Evolutionary conservation across 495 filamentous ascomycete species (phyloP).

Genomic region (Neurospora sp.): DNA sequence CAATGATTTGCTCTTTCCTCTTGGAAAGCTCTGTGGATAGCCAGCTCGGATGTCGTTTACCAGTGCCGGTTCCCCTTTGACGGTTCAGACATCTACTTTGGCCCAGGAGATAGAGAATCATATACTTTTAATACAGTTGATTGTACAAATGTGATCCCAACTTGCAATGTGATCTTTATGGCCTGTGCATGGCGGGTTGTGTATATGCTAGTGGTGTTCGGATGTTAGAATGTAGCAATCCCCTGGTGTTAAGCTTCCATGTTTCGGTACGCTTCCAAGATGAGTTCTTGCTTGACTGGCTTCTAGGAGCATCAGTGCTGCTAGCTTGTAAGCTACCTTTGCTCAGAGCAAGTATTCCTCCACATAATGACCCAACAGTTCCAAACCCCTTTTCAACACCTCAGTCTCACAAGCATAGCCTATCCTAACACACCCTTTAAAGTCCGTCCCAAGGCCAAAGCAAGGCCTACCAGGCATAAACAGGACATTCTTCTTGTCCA

Average conservation of each 20-base stretch:
- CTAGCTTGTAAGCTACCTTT: not conserved
- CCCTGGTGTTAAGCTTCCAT: not conserved
- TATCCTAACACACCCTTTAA: slow-evolving; percentile 68
- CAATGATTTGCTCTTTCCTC: not conserved
- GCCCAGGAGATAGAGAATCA: not conserved
- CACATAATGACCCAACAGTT: slow-evolving; percentile 53
- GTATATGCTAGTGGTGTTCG: not conserved
- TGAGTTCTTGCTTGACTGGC: not conserved
- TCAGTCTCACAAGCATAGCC: slow-evolving; percentile 69
- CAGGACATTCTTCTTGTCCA: slow-evolving; percentile 67
- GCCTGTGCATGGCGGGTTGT: not conserved
- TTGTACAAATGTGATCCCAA: not conserved
- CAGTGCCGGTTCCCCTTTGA: not conserved
- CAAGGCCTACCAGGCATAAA: slow-evolving; percentile 66
- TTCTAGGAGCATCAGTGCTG: not conserved
- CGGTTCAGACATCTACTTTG: not conserved
- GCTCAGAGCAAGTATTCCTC: slow-evolving; percentile 15
- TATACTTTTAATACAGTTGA: not conserved
- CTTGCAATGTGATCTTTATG: not conserved
- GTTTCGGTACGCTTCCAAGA: not conserved
- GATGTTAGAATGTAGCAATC: not conserved
- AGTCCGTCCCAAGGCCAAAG: slow-evolving; percentile 63
- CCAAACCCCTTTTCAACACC: slow-evolving; percentile 57
- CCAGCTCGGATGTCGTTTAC: not conserved
- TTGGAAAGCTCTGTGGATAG: not conserved